These are phyloP conservation scores for Cordia subcordata DNA, from an alignment of 257 asterid species.

Conservation along the genomic window DNA sequence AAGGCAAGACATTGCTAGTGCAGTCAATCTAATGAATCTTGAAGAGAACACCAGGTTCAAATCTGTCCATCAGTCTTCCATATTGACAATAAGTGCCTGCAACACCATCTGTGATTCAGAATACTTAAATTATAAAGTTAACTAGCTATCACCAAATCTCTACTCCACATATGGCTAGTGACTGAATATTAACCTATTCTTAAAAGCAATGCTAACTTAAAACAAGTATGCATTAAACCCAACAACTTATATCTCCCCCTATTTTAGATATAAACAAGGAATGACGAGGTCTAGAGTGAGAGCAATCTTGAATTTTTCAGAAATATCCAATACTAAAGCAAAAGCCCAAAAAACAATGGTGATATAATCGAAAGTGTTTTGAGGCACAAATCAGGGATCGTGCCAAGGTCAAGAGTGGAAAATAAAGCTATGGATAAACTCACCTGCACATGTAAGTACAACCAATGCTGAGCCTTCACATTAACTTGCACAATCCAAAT, in stretches of 20 bases:
- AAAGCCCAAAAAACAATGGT: background rate
- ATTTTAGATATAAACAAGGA: background rate
- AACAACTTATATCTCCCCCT: background rate
- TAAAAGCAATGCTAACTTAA: background rate
- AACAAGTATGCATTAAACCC: background rate
- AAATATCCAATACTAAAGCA: background rate
- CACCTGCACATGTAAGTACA: background rate
- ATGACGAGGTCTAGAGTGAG: background rate
- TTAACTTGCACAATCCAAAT: background rate
- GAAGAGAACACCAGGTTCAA: slow-evolving; percentile 42
- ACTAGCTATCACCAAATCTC: slow-evolving; percentile 31
- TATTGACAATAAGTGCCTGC: slow-evolving; percentile 59
- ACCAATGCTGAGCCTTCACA: background rate
- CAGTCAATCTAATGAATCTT: slow-evolving; percentile 45
- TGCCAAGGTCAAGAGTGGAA: background rate
- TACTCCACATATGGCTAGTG: background rate
- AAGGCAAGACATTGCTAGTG: slow-evolving; percentile 33
- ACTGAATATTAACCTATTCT: no score
- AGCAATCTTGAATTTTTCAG: background rate
- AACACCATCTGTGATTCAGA: slow-evolving; percentile 57
- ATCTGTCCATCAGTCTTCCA: slow-evolving; percentile 53
- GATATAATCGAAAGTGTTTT: background rate
- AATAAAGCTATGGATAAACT: background rate
- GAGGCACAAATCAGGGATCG: background rate
- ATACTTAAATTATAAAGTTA: slow-evolving; percentile 37